Conservation (phyloP, 176 grass and related monocot species). For the Typha latifolia region DNA sequence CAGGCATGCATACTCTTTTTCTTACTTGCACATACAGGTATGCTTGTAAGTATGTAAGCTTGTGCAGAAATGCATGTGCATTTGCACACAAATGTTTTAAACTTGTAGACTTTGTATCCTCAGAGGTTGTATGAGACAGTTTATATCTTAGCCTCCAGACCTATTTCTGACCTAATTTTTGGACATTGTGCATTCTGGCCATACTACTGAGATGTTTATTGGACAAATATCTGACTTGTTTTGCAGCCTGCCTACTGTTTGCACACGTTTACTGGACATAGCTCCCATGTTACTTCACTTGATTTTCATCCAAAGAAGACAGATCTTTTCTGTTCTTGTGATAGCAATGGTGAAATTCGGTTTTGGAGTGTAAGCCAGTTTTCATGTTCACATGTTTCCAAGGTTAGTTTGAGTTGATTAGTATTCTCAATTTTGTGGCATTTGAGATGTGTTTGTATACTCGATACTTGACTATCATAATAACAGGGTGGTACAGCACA, state of each 20-base stretch:
- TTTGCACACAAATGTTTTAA: too few relatives aligned
- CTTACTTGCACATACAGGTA: too few relatives aligned
- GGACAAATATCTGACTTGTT: not conserved
- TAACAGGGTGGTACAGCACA: conserved; percentile 74
- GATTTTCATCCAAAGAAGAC: conserved; percentile 99
- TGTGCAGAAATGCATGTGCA: too few relatives aligned
- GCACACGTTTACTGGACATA: conserved; percentile 63
- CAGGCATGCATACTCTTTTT: too few relatives aligned
- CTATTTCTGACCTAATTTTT: too few relatives aligned
- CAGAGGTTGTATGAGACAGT: too few relatives aligned
- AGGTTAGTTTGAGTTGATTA: conserved; percentile 37
- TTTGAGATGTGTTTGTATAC: not conserved
- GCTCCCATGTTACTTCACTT: conserved; percentile 62
- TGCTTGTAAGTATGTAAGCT: too few relatives aligned
- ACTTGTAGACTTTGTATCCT: too few relatives aligned
- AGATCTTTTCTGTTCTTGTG: conserved; percentile 92
- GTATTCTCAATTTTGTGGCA: not conserved
- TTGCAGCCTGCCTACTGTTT: conserved; percentile 60
- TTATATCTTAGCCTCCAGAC: too few relatives aligned
- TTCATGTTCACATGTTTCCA: conserved; percentile 30
- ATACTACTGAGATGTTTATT: not conserved
- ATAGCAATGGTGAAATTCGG: conserved; percentile 78
- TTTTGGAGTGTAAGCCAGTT: conserved; percentile 54
- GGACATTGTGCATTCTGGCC: not conserved
- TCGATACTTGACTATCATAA: conserved; percentile 11